Base-by-base conservation (phyloP, 768 basidiomycete species). In the Baorangia bicolor region DNA sequence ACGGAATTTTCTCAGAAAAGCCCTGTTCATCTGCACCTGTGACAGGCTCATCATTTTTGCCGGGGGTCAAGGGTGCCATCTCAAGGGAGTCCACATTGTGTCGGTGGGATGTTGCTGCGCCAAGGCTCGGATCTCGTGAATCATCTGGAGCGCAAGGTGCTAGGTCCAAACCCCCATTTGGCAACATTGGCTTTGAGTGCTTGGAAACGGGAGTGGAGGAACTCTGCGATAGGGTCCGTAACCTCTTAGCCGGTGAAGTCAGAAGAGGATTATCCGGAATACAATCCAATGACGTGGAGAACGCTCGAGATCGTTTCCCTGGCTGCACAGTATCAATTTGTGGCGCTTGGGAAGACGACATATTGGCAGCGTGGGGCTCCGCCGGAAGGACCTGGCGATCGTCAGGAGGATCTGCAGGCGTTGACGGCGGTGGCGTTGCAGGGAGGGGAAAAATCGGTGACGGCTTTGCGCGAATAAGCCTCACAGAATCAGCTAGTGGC, bases 381-480 rank as follows among this genome's bases (percentile, higher is more conserved):
- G 34, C 50, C 12, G 39, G 16, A 39, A 39, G 34, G 47, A 27
- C 58, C 57, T 40, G 55, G 56, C 30, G 59, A 60, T 55, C 61
- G 23, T 51, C 53, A 35, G 55, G 64, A 62, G 58, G 61, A 59
- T 59, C 52, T 31, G 34, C 64, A 51, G 48, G 56, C 27, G 57
- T 58, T 13, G 69, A 68, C 16, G 64, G 62, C 27, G 52, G 67
- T 45, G 65, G 68, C 28, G 61, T 64, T 27, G 56, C 55, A 45
- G 65, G 55, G 21, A 61, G 52, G 5, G 67, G 73, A 4, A 63
- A 39, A 33, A 82, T 81, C 3, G 77, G 72, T 33, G 74, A 68
- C 3, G 80, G 79, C 64, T 82, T 82, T n/a, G 64, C 65, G 25
- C 73, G 74, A 43, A 61, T 49, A 44, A 63, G 58, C 13, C 63